These are phyloP conservation scores for Neodidymelliopsis sp. DNA, from an alignment of 2,329 filamentous ascomycete species.

Conservation along the genomic window DNA sequence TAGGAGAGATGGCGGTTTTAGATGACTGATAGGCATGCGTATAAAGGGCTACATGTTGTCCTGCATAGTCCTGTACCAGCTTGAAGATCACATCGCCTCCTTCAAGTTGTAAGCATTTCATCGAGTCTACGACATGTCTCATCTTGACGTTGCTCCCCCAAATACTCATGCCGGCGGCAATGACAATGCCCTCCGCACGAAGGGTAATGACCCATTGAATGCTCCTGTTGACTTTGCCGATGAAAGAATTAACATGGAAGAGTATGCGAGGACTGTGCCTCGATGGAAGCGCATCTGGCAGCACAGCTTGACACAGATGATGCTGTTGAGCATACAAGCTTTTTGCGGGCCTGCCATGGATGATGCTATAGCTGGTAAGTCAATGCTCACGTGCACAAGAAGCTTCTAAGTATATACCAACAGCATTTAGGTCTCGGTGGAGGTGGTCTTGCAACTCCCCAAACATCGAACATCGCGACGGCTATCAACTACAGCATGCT, in stretches of 20 bases:
- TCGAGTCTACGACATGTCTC: constrained; percentile 29
- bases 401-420: constrained; percentile 1
- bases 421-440: constrained; percentile 38
- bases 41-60: constrained; percentile 25
- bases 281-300: constrained; percentile 56
- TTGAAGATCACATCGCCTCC: constrained; percentile 5
- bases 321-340: constrained; percentile 56
- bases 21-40: constrained; percentile 11
- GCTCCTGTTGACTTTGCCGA: constrained; percentile 26
- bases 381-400: background rate
- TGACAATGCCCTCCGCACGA: constrained; percentile 38
- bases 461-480: constrained; percentile 53
- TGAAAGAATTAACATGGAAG: constrained; percentile 50
- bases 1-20: constrained; percentile 4
- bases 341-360: constrained; percentile 48
- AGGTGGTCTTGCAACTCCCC: constrained; percentile 55
- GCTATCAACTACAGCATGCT: constrained; percentile 41
- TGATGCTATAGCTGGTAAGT: constrained; percentile 39
- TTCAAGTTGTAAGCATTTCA: background rate
- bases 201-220: constrained; percentile 36
- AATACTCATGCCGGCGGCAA: constrained; percentile 43
- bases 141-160: constrained; percentile 41
- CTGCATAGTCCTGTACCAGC: constrained; percentile 3
- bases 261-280: constrained; percentile 42
- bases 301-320: constrained; percentile 59